A percentile compares a stretch with the other conserved stretches of the same genome.
These are phyloP conservation scores for Rosa multiflora DNA, from an alignment of 306 rosid species.

Conservation along the genomic window DNA sequence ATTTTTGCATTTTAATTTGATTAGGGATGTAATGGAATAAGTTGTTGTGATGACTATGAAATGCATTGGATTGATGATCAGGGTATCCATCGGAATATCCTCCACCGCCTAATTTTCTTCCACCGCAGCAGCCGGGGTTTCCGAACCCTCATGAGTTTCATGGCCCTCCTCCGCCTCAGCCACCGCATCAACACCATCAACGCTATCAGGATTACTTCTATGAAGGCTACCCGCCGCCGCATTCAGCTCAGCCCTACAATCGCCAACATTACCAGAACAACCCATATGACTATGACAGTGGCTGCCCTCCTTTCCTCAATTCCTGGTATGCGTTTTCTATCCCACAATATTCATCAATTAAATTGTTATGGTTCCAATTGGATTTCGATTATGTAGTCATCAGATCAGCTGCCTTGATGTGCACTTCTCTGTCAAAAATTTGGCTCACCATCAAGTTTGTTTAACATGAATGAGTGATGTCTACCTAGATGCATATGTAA, in stretches of 20 bases:
- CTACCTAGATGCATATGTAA: neutral
- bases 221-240: conserved; percentile 24
- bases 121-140: conserved; percentile 6
- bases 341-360: neutral
- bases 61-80: neutral
- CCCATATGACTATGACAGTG: conserved; percentile 17
- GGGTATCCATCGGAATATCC: conserved; percentile 13
- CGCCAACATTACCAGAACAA: conserved; percentile 18
- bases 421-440: neutral
- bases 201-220: conserved; percentile 33
- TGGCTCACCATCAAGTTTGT: neutral
- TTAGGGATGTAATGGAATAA: neutral
- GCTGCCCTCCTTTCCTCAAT: conserved; percentile 23
- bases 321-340: conserved; percentile 23
- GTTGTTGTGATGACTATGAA: no score
- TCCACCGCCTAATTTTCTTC: conserved; percentile 9
- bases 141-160: neutral
- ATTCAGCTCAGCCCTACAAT: conserved; percentile 19
- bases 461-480: neutral
- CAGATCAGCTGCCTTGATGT: neutral
- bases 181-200: neutral
- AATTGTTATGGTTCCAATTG: neutral
- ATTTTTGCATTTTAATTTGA: neutral
- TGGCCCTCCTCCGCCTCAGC: conserved; percentile 10
- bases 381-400: neutral